Percentiles rank a stretch among this genome's conserved stretches.
Conservation (phyloP, 129 eudicot species). For the Pulicaria dysenterica region DNA sequence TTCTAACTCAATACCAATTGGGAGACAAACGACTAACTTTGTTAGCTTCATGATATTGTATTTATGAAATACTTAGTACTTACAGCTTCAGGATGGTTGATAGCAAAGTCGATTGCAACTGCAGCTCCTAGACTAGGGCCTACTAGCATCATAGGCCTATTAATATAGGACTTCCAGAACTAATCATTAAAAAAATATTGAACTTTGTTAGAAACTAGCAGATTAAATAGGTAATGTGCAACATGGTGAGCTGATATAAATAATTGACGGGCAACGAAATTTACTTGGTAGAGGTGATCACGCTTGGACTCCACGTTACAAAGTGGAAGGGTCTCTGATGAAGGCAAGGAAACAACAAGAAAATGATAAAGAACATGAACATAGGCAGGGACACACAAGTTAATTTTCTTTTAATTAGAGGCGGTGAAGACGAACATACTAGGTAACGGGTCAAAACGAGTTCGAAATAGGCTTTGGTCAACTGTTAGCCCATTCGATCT, state of each 20-base stretch:
- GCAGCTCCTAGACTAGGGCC: slow-evolving; percentile 99
- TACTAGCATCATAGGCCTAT: slow-evolving; percentile 80
- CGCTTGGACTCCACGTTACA: slow-evolving; percentile 84
- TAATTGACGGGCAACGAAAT: not conserved
- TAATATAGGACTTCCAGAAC: slow-evolving; percentile 88
- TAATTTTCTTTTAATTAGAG: not conserved
- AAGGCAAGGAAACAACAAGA: slow-evolving; percentile 21
- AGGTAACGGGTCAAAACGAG: not conserved
- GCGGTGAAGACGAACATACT: not conserved
- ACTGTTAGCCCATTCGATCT: not conserved
- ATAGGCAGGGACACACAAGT: not conserved
- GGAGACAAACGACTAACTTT: slow-evolving; percentile 17
- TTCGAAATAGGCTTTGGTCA: not conserved
- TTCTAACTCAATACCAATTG: no score
- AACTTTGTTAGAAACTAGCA: not conserved
- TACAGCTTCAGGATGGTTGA: slow-evolving; percentile 84
- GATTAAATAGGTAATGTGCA: not conserved
- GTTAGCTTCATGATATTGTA: not conserved
- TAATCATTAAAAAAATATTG: slow-evolving; percentile 24
- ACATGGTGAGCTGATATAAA: not conserved
- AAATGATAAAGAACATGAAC: not conserved
- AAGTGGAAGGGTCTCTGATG: slow-evolving; percentile 61
- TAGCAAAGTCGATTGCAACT: slow-evolving; percentile 82
- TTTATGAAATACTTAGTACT: slow-evolving; percentile 45
- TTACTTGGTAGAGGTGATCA: slow-evolving; percentile 85